Evolutionary conservation across 2,329 filamentous ascomycete species (phyloP).

Genomic region (Lachnellula occidentalis): DNA sequence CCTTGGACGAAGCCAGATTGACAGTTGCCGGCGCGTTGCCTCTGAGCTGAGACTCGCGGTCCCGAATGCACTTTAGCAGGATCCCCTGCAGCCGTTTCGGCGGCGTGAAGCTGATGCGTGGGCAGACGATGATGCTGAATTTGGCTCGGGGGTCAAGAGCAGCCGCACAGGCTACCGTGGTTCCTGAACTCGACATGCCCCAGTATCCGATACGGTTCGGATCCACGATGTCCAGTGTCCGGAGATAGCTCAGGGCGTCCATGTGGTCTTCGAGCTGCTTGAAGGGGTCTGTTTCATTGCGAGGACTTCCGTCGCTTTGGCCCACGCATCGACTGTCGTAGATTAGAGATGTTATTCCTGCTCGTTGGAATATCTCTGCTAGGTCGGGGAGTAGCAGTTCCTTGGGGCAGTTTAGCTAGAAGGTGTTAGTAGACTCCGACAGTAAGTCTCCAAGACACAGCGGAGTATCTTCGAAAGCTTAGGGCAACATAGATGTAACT

Average conservation of each 20-base stretch:
- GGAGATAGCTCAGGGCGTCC: conserved; percentile 35
- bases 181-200: conserved; percentile 34
- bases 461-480: no score
- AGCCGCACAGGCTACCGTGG: conserved; percentile 34
- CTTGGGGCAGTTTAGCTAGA: conserved; percentile 17
- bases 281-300: conserved; percentile 30
- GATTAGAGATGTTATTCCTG: conserved; percentile 32
- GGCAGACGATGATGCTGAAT: conserved; percentile 28
- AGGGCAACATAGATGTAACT: neutral
- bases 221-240: conserved; percentile 29
- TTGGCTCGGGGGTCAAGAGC: conserved; percentile 36
- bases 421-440: neutral
- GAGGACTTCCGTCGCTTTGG: conserved; percentile 28
- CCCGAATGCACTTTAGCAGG: conserved; percentile 31
- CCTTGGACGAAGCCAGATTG: no score
- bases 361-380: conserved; percentile 15
- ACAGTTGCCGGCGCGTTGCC: conserved; percentile 33
- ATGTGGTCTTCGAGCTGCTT: conserved; percentile 32
- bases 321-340: conserved; percentile 33
- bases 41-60: conserved; percentile 35
- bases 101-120: conserved; percentile 7
- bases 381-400: conserved; percentile 13
- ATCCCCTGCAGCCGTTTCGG: conserved; percentile 12
- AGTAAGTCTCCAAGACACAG: no score
- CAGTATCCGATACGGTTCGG: conserved; percentile 32